Evolutionary conservation across 2,329 filamentous ascomycete species (phyloP), one percentile per base, ranked within the genome.

Genomic region (Lachnellula occidentalis): DNA sequence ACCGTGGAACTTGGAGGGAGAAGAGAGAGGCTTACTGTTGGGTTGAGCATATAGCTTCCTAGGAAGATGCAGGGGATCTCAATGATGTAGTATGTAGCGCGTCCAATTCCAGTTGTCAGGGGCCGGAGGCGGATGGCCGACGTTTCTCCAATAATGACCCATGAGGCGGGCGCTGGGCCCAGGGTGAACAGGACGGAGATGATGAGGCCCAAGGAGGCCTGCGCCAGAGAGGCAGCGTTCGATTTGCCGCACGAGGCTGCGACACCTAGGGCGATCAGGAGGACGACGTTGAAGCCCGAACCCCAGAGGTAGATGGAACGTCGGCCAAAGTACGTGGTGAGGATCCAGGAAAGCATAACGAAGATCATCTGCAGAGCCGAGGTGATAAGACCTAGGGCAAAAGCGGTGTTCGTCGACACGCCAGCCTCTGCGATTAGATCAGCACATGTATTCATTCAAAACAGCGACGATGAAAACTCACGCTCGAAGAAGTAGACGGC

Each of bases 21-120:
- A 31, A 60, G 7, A 41, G 45, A 60, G 6, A 43, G 45, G 47
- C 72, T 61, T 71, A 73, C 74, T 2, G 68, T 71, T 1, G 75
- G 68, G 75, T 85, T 85, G 58, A 85, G 80, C 78, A 85, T 81
- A 64, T 78, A 82, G 58, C 74, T 79, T 7, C 74, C 68, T 9
- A 83, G 76, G 77, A 82, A 86, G 65, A 86, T 86, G 64, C 80
- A 84, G 62, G 83, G 82, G 67, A 86, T 86, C 55, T 86, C 78
- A 58, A 83, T 72, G 5, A 83, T 62, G 70, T 87, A 86, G 75
- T 87, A 87, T 12, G 74, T 71, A 51, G 71, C 83, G 66, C 83
- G 82, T 66, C 83, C 83, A 48, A 86, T 70, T 69, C 82, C 83
- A 22, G 83, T 86, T 3, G 80, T 86, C n/a, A 86, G 71, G 46